Conservation (phyloP, 2,329 filamentous ascomycete species). For the Aureobasidium sp. region DNA sequence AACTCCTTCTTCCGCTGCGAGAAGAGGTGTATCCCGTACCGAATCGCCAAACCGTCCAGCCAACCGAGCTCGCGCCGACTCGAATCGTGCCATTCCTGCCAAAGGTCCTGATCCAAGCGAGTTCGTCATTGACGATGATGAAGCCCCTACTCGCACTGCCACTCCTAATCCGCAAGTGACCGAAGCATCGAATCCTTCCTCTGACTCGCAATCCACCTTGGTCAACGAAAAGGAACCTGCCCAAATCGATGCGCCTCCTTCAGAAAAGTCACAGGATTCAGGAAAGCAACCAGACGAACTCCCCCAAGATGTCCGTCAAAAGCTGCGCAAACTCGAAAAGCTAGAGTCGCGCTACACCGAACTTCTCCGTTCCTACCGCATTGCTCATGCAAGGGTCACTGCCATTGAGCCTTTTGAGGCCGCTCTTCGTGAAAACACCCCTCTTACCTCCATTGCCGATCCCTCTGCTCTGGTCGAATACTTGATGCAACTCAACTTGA, state of each 20-base stretch:
- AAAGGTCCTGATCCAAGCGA: conserved; percentile 73
- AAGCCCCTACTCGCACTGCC: conserved; percentile 54
- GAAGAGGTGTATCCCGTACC: conserved; percentile 27
- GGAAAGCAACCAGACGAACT: conserved; percentile 39
- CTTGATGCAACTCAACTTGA: conserved; percentile 74
- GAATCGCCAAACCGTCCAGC: conserved; percentile 27
- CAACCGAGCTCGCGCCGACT: conserved; percentile 27
- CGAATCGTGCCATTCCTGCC: conserved; percentile 39
- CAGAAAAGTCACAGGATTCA: conserved; percentile 22
- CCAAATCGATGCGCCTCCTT: conserved; percentile 20
- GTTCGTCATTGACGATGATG: conserved; percentile 80
- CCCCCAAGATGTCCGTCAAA: conserved; percentile 65
- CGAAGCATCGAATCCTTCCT: conserved; percentile 26
- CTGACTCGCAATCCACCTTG: conserved; percentile 21
- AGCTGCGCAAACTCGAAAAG: conserved; percentile 80
- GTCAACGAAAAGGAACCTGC: conserved; percentile 27
- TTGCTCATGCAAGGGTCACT: conserved; percentile 78
- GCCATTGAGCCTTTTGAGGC: conserved; percentile 92
- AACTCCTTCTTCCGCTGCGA: conserved; percentile 36
- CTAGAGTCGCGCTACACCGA: conserved; percentile 84
- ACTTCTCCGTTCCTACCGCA: conserved; percentile 81
- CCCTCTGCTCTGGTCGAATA: conserved; percentile 82
- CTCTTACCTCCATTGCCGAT: conserved; percentile 80
- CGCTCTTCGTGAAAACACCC: conserved; percentile 83
- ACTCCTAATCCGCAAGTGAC: conserved; percentile 48